These are phyloP conservation scores for Monilinia fructicola DNA, from an alignment of 2,329 filamentous ascomycete species.

Conservation along the genomic window DNA sequence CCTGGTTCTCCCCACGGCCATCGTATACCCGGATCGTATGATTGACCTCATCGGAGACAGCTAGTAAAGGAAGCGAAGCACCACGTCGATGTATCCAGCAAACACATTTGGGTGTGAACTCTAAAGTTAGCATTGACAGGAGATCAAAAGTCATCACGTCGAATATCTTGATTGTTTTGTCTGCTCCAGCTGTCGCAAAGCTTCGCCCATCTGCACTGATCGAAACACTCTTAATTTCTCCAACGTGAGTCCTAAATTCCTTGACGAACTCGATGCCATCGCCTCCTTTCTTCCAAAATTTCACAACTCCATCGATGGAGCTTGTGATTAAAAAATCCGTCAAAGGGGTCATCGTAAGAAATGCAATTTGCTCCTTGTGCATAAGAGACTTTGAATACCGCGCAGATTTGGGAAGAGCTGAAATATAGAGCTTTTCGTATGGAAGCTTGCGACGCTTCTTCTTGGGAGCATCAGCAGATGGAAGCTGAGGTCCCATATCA, in stretches of 20 bases:
- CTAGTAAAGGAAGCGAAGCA: constrained; percentile 82
- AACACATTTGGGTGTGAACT: constrained; percentile 71
- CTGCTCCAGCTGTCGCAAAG: constrained; percentile 83
- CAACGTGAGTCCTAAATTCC: constrained; percentile 88
- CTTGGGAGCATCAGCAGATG: constrained; percentile 74
- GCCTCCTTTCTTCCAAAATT: constrained; percentile 97
- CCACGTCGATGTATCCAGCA: constrained; percentile 92
- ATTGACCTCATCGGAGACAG: constrained; percentile 73
- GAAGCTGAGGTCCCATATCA: constrained; percentile 90
- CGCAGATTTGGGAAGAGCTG: constrained; percentile 75
- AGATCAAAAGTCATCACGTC: constrained; percentile 86
- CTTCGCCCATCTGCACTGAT: constrained; percentile 88
- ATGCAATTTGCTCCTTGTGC: constrained; percentile 94
- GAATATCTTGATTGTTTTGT: constrained; percentile 78
- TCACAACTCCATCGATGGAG: constrained; percentile 92
- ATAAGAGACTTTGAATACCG: constrained; percentile 96
- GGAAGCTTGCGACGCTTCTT: constrained; percentile 90
- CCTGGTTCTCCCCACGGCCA: constrained; percentile 76
- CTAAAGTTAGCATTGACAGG: constrained; percentile 75
- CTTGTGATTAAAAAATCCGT: constrained; percentile 96
- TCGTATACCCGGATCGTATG: constrained; percentile 82
- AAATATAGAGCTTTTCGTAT: constrained; percentile 93
- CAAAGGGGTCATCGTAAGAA: constrained; percentile 80
- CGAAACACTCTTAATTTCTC: constrained; percentile 79
- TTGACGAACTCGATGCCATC: constrained; percentile 96